Percentiles rank a stretch among this genome's conserved stretches.
Evolutionary conservation across 148 eudicot genomes (phyloP).

Genomic region (Silene conica): DNA sequence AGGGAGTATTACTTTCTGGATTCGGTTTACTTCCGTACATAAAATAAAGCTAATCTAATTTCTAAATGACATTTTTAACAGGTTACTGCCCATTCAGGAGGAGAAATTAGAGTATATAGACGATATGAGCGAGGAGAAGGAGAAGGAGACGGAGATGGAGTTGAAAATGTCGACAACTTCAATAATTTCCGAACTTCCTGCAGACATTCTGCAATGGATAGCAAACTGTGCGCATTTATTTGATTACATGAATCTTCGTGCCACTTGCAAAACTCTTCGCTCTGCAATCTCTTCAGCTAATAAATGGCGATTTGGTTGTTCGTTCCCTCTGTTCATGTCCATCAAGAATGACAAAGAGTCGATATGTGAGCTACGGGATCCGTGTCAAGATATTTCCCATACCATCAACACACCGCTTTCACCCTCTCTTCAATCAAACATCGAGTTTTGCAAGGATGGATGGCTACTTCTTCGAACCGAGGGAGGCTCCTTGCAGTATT

Average conservation of each 20-base stretch:
- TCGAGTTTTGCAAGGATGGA: slow-evolving; percentile 11
- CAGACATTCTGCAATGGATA: neutral
- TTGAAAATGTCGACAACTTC: too few species aligned
- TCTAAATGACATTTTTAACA: too few species aligned
- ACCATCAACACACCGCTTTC: neutral
- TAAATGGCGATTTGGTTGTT: neutral
- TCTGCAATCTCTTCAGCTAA: neutral
- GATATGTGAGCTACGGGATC: slow-evolving; percentile 2
- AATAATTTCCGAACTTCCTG: neutral
- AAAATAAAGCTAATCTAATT: too few species aligned
- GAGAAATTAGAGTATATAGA: too few species aligned
- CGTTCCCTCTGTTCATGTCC: slow-evolving; percentile 4
- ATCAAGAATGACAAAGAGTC: neutral
- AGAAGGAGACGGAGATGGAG: too few species aligned
- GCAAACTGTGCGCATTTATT: slow-evolving; percentile 3
- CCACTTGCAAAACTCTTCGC: neutral
- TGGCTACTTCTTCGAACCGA: slow-evolving; percentile 4
- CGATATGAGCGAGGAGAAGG: too few species aligned
- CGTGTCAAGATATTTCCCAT: neutral
- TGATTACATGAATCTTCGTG: slow-evolving; percentile 10
- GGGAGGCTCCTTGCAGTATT: neutral
- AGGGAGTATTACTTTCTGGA: too few species aligned
- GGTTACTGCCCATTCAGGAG: too few species aligned
- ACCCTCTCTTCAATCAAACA: neutral
- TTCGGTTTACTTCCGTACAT: too few species aligned